Evolutionary conservation across 306 rosid genomes (phyloP), one percentile per base, ranked within the genome.

Genomic region (Pyrus communis): DNA sequence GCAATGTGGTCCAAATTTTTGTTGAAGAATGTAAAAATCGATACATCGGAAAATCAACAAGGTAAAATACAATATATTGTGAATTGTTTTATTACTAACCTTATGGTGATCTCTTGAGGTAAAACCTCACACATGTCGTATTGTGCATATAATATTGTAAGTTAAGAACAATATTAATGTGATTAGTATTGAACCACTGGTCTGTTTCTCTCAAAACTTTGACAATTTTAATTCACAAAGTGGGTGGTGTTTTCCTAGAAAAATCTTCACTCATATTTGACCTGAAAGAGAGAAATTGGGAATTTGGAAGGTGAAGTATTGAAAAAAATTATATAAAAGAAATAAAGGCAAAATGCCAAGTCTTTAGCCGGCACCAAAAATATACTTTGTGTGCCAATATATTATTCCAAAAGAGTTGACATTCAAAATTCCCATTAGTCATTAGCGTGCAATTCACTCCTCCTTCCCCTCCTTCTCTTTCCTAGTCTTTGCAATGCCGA

Each of bases 371-470:
- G 84, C 88, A 81, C 78, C 85, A 85, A 88, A 77, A 78, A 83
- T 59, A 63, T 57, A 31, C 31, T 66, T 19, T 67, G 55, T 31
- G 55, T 75, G 27, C 15, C 27, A 9, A 7, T 23, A 2, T 52
- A 7, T 25, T 19, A 46, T 67, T 68, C 62, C 78, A 59, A 80
- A 81, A 80, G 59, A 82, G 91, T 92, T 92, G 96, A 92, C 93
- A 84, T 86, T 81, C 87, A 81, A 31, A 67, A 23, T 35, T 67
- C 42, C 25, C 85, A 55, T 46, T 79, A 65, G 46, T 35, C 80
- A 23, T 66, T 79, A 3, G 90, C 96, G 88, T 92, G 88, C 67
- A 2, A 8, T 67, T 75, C 79, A 80, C 86, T 84, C 68, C 75
- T 73, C 72, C 51, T 43, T 75, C 55, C 55, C 55, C 71, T 69